Evolutionary conservation across 192 early-diverging fungal species (phyloP).

Genomic region (Coemansia nantahalensis): DNA sequence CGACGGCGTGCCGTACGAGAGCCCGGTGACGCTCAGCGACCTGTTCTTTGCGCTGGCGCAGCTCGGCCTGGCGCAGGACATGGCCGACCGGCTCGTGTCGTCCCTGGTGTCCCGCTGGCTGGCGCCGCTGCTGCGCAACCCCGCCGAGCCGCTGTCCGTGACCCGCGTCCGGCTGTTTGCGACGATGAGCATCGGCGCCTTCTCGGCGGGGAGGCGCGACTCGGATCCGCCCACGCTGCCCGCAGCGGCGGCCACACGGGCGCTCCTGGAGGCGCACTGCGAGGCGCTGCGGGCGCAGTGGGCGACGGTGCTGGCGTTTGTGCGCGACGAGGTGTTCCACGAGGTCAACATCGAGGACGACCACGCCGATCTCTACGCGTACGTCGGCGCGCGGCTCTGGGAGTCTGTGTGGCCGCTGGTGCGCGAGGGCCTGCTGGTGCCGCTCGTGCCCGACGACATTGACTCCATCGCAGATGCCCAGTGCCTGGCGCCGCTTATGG

Average conservation of each 20-base stretch:
- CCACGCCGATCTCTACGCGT: constrained; percentile 27
- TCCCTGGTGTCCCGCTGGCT: constrained; percentile 26
- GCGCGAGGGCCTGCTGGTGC: constrained; percentile 15
- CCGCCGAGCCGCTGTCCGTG: constrained; percentile 22
- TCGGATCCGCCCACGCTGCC: neutral
- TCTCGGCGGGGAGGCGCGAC: constrained; percentile 2
- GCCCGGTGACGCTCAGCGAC: constrained; percentile 33
- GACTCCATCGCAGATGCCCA: constrained; percentile 21
- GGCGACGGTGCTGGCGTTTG: constrained; percentile 28
- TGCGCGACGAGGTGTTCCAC: constrained; percentile 40
- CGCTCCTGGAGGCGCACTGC: constrained; percentile 7
- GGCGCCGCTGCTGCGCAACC: constrained; percentile 29
- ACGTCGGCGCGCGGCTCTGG: constrained; percentile 36
- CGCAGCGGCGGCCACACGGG: neutral
- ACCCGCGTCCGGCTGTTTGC: constrained; percentile 21
- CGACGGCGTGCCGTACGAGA: constrained; percentile 46
- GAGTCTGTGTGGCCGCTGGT: constrained; percentile 20
- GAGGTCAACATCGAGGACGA: constrained; percentile 39
- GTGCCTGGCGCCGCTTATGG: constrained; percentile 28
- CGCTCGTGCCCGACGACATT: constrained; percentile 23
- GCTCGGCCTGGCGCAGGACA: constrained; percentile 28
- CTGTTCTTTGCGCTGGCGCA: constrained; percentile 44
- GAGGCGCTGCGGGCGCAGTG: constrained; percentile 34
- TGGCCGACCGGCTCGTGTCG: constrained; percentile 18
- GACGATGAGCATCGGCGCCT: constrained; percentile 38